phyloP scores from a whole-genome alignment of 106 monocot genomes.

The Acorus gramineus region DNA sequence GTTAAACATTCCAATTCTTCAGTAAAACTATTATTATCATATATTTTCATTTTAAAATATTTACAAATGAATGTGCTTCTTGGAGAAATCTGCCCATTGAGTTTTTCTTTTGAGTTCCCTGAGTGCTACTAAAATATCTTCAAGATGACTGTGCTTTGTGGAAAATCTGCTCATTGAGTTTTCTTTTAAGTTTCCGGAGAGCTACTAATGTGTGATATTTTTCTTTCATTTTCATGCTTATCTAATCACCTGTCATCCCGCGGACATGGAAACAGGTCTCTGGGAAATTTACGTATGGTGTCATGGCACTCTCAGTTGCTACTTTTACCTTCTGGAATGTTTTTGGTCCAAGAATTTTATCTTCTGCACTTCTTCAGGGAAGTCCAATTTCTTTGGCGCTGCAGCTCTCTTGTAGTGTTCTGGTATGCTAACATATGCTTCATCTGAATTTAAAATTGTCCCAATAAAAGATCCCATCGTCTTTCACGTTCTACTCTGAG shows the following conservation, averaged over 20 bases:
- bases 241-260: background rate
- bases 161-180: no score
- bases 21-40: no score
- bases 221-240: background rate
- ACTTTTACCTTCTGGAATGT: conserved; percentile 90
- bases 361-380: conserved; percentile 60
- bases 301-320: conserved; percentile 91
- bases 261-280: conserved; percentile 43
- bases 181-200: no score
- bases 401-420: conserved; percentile 94
- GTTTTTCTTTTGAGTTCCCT: no score
- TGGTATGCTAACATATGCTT: conserved; percentile 38
- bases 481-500: no score
- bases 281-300: conserved; percentile 94
- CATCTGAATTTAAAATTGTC: background rate
- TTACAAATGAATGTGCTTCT: no score
- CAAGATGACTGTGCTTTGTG: no score
- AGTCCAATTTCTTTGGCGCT: conserved; percentile 81
- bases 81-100: no score
- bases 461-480: background rate
- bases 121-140: no score
- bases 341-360: conserved; percentile 70
- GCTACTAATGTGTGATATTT: no score
- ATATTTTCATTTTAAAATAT: no score
- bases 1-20: no score